Percentiles rank a stretch among this genome's conserved stretches.
phyloP scores from a whole-genome alignment of 495 filamentous ascomycete species.

The Penicillium bialowiezense region DNA sequence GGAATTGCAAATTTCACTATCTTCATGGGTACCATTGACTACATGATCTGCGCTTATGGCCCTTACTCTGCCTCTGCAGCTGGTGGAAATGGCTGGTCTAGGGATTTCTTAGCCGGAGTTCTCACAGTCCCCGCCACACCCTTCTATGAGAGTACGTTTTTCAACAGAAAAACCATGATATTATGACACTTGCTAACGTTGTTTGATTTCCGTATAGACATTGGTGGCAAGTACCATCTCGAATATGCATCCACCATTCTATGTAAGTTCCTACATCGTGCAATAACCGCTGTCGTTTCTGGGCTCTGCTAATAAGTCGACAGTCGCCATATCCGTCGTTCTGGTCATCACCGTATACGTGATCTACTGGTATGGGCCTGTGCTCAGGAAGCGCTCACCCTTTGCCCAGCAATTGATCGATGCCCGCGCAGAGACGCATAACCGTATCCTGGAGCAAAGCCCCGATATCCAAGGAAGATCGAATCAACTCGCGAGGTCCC shows the following conservation, averaged over 20 bases:
- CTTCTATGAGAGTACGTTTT: slow-evolving; percentile 11
- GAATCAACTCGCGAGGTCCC: too few relatives aligned
- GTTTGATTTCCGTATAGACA: slow-evolving; percentile 4
- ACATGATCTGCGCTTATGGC: slow-evolving; percentile 71
- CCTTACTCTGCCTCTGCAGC: slow-evolving; percentile 71
- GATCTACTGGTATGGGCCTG: slow-evolving; percentile 41
- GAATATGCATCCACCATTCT: slow-evolving; percentile 1
- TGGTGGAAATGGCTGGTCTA: slow-evolving; percentile 54
- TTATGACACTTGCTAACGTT: too few relatives aligned
- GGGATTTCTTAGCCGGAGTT: slow-evolving; percentile 36
- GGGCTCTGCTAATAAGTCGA: too few relatives aligned
- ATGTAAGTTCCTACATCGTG: too few relatives aligned
- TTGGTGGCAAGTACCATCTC: slow-evolving; percentile 14
- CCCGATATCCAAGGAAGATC: too few relatives aligned
- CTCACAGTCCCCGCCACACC: slow-evolving; percentile 32
- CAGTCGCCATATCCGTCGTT: slow-evolving; percentile 19
- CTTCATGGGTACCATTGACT: slow-evolving; percentile 74
- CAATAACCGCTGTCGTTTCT: too few relatives aligned
- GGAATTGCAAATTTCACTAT: slow-evolving; percentile 62
- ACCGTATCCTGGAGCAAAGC: too few relatives aligned
- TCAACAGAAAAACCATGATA: too few relatives aligned
- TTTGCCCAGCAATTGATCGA: not conserved
- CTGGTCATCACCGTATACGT: slow-evolving; percentile 41
- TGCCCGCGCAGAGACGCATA: too few relatives aligned
- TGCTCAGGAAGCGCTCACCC: slow-evolving; percentile 24